A percentile compares a stretch with the other conserved stretches of the same genome.
Evolutionary conservation across 176 grass and related monocot species (phyloP).

Genomic region (Secale cereale): DNA sequence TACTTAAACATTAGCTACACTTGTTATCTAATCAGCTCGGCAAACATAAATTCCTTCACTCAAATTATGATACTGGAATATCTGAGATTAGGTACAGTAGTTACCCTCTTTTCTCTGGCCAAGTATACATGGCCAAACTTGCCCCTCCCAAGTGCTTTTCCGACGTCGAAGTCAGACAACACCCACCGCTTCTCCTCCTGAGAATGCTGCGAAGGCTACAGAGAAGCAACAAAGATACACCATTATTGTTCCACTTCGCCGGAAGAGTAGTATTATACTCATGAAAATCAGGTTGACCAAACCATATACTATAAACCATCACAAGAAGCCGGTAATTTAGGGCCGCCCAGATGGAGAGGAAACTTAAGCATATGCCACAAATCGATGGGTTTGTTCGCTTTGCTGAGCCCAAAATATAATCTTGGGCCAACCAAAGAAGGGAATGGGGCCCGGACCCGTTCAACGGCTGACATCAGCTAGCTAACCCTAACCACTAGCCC

Average conservation of each 20-base stretch:
- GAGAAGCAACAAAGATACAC: not conserved
- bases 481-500: not conserved
- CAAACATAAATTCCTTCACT: not conserved
- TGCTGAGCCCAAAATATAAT: not conserved
- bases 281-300: not conserved
- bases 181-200: conserved; percentile 78
- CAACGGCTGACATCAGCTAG: not conserved
- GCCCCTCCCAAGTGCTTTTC: conserved; percentile 86
- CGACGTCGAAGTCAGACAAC: conserved; percentile 74
- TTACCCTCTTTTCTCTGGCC: conserved; percentile 89
- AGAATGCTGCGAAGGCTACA: conserved; percentile 33
- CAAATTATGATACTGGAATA: not conserved
- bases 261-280: not conserved
- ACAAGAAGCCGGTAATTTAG: not conserved
- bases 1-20: not conserved
- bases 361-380: not conserved
- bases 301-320: not conserved
- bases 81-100: not conserved
- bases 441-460: not conserved
- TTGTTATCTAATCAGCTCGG: not conserved
- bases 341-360: not conserved
- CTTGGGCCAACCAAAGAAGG: not conserved
- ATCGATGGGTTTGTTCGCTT: not conserved
- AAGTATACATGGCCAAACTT: conserved; percentile 97
- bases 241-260: not conserved